A percentile compares a stretch with the other conserved stretches of the same genome.
phyloP scores from a whole-genome alignment of 2,329 filamentous ascomycete genomes.

The Mycogone perniciosa region DNA sequence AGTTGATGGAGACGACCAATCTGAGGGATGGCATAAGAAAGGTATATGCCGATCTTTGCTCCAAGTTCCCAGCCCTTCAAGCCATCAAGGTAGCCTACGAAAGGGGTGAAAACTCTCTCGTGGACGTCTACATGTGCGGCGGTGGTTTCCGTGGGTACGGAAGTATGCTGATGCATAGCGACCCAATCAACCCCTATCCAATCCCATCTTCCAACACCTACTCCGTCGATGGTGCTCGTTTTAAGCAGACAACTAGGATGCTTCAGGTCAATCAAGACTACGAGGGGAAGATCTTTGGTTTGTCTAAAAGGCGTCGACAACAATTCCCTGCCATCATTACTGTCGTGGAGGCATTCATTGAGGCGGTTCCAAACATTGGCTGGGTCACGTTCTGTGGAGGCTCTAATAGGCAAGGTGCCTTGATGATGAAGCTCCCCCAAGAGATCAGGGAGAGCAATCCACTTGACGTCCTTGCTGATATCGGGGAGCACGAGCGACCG shows the following conservation, averaged over 20 bases:
- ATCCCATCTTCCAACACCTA: constrained; percentile 80
- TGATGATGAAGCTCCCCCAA: constrained; percentile 63
- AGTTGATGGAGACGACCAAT: constrained; percentile 43
- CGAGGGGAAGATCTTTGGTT: constrained; percentile 60
- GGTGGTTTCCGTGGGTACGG: constrained; percentile 90
- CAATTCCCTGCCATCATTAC: constrained; percentile 82
- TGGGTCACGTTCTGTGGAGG: constrained; percentile 79
- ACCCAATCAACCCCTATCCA: constrained; percentile 69
- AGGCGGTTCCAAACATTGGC: constrained; percentile 63
- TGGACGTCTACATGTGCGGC: constrained; percentile 78
- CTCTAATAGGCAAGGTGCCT: constrained; percentile 76
- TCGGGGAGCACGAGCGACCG: constrained; percentile 20
- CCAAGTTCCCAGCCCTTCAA: constrained; percentile 44
- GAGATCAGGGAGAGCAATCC: constrained; percentile 59
- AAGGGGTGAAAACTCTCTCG: constrained; percentile 30
- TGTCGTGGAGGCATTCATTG: constrained; percentile 68
- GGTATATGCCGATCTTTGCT: constrained; percentile 51
- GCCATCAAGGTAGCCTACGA: constrained; percentile 31
- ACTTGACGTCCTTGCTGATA: constrained; percentile 36
- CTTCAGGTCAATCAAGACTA: constrained; percentile 42
- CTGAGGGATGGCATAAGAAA: constrained; percentile 52
- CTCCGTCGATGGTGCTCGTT: constrained; percentile 54
- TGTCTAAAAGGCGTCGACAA: constrained; percentile 69
- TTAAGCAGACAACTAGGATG: constrained; percentile 50
- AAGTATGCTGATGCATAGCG: constrained; percentile 77